These are phyloP conservation scores for Poronia punctata DNA, from an alignment of 495 filamentous ascomycete species.

Conservation along the genomic window DNA sequence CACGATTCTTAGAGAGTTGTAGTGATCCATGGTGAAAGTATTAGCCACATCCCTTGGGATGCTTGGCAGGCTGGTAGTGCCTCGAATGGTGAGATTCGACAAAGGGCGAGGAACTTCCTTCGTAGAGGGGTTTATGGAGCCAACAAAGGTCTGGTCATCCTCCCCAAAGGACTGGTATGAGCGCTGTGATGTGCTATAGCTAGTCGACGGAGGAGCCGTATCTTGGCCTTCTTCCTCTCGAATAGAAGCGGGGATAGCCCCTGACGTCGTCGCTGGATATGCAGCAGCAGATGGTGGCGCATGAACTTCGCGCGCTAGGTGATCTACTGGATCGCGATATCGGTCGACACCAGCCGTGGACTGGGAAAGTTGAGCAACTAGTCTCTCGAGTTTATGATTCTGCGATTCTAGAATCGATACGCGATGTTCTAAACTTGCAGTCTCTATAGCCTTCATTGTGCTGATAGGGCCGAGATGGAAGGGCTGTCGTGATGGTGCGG, in stretches of 20 bases:
- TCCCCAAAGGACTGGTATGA: constrained; percentile 36
- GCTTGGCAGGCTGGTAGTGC: constrained; percentile 34
- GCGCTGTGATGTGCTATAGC: constrained; percentile 25
- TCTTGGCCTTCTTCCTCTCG: constrained; percentile 18
- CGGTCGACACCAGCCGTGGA: constrained; percentile 30
- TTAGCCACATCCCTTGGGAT: constrained; percentile 25
- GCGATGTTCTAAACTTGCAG: constrained; percentile 43
- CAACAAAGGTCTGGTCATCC: constrained; percentile 31
- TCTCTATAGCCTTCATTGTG: constrained; percentile 48
- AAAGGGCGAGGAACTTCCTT: constrained; percentile 26
- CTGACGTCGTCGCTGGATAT: constrained; percentile 21
- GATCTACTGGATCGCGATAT: constrained; percentile 18
- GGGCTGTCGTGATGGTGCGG: constrained; percentile 40
- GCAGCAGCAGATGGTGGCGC: constrained; percentile 18
- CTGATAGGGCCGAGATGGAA: constrained; percentile 44
- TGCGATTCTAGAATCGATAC: constrained; percentile 38
- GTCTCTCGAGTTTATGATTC: constrained; percentile 41
- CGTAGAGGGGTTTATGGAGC: constrained; percentile 29
- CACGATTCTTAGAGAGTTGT: constrained; percentile 32
- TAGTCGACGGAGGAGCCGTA: constrained; percentile 17
- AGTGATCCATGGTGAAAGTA: constrained; percentile 26
- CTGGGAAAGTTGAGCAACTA: constrained; percentile 37
- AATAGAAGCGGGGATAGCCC: constrained; percentile 9
- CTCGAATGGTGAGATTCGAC: constrained; percentile 36
- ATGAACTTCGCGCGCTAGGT: constrained; percentile 10